Evolutionary conservation across 1,284 basidiomycete genomes (phyloP), one percentile per base, ranked within the genome.

Genomic region (Trametes pubescens): DNA sequence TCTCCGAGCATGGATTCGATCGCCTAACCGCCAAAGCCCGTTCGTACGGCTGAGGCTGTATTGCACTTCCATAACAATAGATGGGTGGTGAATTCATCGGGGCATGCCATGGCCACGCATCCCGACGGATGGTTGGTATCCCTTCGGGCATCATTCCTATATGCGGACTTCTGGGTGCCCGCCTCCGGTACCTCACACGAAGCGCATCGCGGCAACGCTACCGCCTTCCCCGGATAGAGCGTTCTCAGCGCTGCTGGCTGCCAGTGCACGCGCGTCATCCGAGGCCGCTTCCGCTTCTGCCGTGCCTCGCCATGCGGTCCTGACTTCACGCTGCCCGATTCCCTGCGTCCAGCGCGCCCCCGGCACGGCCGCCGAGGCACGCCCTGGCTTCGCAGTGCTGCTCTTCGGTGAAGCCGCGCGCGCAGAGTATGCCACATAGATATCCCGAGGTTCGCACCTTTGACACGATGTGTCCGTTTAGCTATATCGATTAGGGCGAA

Each of bases 401-500:
- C 54, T n/a, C 29, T 13, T 35, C 29, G 29, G 29, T 18, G 26
- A 29, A 7, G 49, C 29, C 18, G 7, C 49, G 40, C n/a, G 26
- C 21, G 11, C 29, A 10, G 40, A 43, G 13, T 18, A 22, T 26
- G n/a, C 32, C 51, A 16, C 53, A n/a, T 18, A 32, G 14, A 44
- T 56, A 22, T 9, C 24, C 60, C 60, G 53, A 26, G 3, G 53
- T 46, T 61, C 60, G 29, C 60, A 56, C 53, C 29, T 14, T 35
- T 49, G 59, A 61, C 53, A 56, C 48, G 48, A 37, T 61, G 48
- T 61, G 60, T 61, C 60, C 60, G 53, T 46, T 61, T 61, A 46
- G 60, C 60, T 61, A 51, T 48, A 51, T 18, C 10, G 24, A 32
- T 24, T 44, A 55, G 43, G 16, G 44, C 40, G 22, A 44, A 32